Conservation (phyloP, 257 asterid genomes). For the Haberlea rhodopensis region DNA sequence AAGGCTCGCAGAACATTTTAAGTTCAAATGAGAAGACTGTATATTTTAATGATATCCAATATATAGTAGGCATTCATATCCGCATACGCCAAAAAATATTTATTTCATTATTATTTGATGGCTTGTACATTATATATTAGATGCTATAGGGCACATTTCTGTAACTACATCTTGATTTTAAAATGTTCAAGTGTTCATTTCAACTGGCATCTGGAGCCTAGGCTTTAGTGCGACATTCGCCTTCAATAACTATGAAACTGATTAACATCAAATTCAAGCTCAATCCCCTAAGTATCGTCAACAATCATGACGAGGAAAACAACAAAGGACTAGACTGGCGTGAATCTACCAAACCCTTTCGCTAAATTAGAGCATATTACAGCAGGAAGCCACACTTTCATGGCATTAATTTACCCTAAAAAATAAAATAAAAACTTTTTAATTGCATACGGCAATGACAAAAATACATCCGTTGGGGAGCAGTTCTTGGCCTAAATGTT, state of each 20-base stretch:
- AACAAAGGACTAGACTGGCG: background rate
- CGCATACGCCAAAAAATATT: too few species aligned
- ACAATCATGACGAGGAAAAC: background rate
- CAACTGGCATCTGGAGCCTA: background rate
- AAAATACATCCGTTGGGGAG: too few species aligned
- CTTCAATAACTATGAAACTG: too few species aligned
- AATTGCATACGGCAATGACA: too few species aligned
- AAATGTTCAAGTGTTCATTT: background rate
- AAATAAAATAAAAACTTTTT: too few species aligned
- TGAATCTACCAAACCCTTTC: background rate
- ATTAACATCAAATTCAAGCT: background rate
- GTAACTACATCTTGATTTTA: background rate
- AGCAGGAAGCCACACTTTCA: too few species aligned
- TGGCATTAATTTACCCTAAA: too few species aligned
- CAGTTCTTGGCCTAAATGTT: too few species aligned
- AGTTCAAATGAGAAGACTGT: background rate
- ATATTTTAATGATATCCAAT: background rate
- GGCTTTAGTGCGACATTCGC: background rate
- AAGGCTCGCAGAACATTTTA: background rate
- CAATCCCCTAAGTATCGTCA: background rate
- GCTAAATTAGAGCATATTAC: background rate
- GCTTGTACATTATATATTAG: background rate
- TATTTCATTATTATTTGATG: too few species aligned
- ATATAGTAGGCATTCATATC: too few species aligned
- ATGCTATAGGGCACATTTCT: background rate